Base-by-base conservation (phyloP, 768 basidiomycete genomes). In the Hypholoma sublateritium region DNA sequence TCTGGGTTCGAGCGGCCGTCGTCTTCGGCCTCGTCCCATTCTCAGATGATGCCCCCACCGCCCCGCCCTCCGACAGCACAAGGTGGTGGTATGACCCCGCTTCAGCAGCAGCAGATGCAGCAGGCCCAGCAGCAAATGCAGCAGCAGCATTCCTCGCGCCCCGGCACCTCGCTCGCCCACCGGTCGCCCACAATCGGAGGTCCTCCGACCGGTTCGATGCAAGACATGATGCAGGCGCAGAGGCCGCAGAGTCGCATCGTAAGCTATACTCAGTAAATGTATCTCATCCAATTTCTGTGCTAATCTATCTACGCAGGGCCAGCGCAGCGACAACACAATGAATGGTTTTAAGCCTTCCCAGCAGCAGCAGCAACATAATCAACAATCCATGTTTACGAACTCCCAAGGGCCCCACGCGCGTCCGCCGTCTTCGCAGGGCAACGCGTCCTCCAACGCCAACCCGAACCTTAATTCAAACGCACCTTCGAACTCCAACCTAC, bases 21-120 rank as follows among this genome's bases (percentile, higher is more conserved):
- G 7, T 64, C 62, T 42, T 65, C 69, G 11, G 66, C 70, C 9
- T 68, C 69, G 32, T 63, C 65, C 2, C 68, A 70, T 53, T 59
- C 59, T 12, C 64, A 64, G 48, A 72, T 72, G 69, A 67, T 72
- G 66, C 70, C 69, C 17, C 72, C 72, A 22, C 70, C 69, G 25
- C 67, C 67, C 4, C 69, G 69, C 5, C 69, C 69, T n/a, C 54
- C 69, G 7, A 70, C 69, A 1, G 65, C 61, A 5, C 61, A 59
- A 45, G 63, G 53, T 47, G 24, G 47, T 53, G 56, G 58, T 45
- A 35, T 54, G 17, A 25, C 46, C 21, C 57, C 24, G 19, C 53
- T 43, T n/a, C 16, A n/a, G 42, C 41, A 43, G 28, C 52, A 53
- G 8, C 52, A 53, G 17, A 21, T 45, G 9, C 51, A 53, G 34